A percentile compares a stretch with the other conserved stretches of the same genome.
These are phyloP conservation scores for Penicillium palitans DNA, from an alignment of 2,329 filamentous ascomycete genomes.

Conservation along the genomic window DNA sequence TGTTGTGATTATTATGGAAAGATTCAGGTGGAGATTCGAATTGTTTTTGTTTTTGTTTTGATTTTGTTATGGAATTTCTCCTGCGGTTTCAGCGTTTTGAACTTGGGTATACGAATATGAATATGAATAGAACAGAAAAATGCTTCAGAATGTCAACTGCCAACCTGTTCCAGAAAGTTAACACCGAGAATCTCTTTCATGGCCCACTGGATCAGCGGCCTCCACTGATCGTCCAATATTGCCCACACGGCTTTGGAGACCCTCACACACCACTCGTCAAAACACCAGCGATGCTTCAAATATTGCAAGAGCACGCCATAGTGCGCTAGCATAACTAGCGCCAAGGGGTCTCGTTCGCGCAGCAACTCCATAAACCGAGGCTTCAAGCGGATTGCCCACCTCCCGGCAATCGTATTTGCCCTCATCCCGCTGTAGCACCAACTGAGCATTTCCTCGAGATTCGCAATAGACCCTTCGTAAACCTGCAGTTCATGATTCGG, in stretches of 20 bases:
- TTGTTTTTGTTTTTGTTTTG: neutral
- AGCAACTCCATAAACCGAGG: conserved; percentile 39
- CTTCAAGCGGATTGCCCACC: conserved; percentile 41
- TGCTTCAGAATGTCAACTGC: neutral
- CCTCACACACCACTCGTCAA: conserved; percentile 64
- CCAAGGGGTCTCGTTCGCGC: conserved; percentile 39
- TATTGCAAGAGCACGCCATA: conserved; percentile 60
- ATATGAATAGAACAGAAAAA: neutral
- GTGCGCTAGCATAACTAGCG: conserved; percentile 62
- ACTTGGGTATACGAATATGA: conserved; percentile 5
- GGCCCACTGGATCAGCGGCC: conserved; percentile 31
- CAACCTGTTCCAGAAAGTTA: conserved; percentile 20
- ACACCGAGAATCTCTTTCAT: conserved; percentile 35
- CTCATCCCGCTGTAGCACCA: conserved; percentile 47
- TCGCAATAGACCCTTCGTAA: conserved; percentile 29
- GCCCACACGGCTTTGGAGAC: conserved; percentile 63
- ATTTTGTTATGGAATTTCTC: neutral
- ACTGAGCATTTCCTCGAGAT: conserved; percentile 30
- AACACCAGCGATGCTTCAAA: conserved; percentile 64
- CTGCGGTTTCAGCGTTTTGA: neutral
- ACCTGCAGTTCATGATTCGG: conserved; percentile 26
- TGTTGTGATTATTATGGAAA: neutral
- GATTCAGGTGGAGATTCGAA: neutral
- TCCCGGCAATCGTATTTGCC: conserved; percentile 49
- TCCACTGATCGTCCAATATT: conserved; percentile 34